These are phyloP conservation scores for Epichloe gansuensis DNA, from an alignment of 2,329 filamentous ascomycete genomes.

Conservation along the genomic window DNA sequence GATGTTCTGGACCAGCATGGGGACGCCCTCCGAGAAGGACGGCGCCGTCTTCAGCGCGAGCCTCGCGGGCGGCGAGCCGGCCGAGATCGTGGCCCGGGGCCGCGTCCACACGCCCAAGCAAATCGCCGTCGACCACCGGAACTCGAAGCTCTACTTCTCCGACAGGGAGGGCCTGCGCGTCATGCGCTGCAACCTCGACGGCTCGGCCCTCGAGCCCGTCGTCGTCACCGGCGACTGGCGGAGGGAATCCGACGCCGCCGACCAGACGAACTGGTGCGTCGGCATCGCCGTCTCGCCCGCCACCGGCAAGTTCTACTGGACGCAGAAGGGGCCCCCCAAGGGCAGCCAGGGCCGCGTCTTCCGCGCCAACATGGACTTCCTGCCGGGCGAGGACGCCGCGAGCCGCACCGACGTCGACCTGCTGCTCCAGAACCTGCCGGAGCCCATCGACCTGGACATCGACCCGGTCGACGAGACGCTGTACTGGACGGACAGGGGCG, in stretches of 20 bases:
- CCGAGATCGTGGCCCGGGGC: conserved; percentile 29
- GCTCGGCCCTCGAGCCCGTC: conserved; percentile 25
- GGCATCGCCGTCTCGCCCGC: conserved; percentile 35
- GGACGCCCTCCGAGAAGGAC: conserved; percentile 23
- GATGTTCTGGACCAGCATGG: conserved; percentile 41
- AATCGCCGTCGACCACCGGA: conserved; percentile 18
- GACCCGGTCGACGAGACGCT: conserved; percentile 31
- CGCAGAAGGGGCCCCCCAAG: conserved; percentile 44
- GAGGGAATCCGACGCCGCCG: conserved; percentile 14
- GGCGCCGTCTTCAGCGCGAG: conserved; percentile 31
- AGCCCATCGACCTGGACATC: conserved; percentile 45
- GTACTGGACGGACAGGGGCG: conserved; percentile 50
- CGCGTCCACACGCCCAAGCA: conserved; percentile 37
- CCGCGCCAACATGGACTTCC: conserved; percentile 27
- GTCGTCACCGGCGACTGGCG: conserved; percentile 20
- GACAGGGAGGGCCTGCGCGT: conserved; percentile 32
- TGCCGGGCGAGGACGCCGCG: conserved; percentile 21
- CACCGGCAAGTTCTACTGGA: conserved; percentile 42
- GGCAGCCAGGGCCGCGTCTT: conserved; percentile 38
- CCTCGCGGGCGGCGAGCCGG: conserved; percentile 34
- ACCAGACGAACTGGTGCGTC: conserved; percentile 37
- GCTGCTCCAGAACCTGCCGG: conserved; percentile 32
- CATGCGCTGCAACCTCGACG: conserved; percentile 26
- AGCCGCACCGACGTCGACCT: conserved; percentile 28
- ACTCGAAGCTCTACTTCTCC: conserved; percentile 26